Percentiles rank a stretch among this genome's conserved stretches.
Conservation (phyloP, 108 stramenopile genomes). For the Licmophora abbreviata region DNA sequence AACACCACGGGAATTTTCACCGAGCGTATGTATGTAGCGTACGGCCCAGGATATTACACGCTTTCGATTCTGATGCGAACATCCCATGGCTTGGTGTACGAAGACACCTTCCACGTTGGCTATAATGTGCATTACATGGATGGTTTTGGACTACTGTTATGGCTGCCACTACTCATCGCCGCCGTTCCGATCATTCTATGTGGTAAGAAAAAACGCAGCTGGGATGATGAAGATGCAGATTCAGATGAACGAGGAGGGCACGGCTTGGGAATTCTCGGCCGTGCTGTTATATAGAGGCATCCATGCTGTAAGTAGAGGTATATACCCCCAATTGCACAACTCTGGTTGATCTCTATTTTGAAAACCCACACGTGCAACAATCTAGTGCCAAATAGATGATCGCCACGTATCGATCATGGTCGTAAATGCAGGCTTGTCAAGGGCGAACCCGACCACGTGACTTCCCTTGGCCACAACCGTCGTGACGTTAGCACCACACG, state of each 20-base stretch:
- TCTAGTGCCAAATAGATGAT: too few relatives aligned
- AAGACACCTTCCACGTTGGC: conserved; percentile 70
- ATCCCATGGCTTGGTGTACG: conserved; percentile 70
- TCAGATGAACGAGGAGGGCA: neutral
- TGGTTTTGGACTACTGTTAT: conserved; percentile 50
- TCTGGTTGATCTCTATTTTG: too few relatives aligned
- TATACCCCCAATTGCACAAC: too few relatives aligned
- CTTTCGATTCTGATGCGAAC: conserved; percentile 45
- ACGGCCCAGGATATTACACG: conserved; percentile 66
- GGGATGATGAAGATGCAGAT: conserved; percentile 7
- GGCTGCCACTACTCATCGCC: conserved; percentile 54
- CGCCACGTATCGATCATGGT: too few relatives aligned
- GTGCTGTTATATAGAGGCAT: too few relatives aligned
- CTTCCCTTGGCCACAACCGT: too few relatives aligned
- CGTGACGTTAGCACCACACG: too few relatives aligned
- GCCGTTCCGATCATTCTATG: conserved; percentile 21
- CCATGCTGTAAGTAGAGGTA: too few relatives aligned
- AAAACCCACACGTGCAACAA: too few relatives aligned
- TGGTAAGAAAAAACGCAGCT: conserved; percentile 6
- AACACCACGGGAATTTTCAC: conserved; percentile 58
- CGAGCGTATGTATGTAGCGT: conserved; percentile 62
- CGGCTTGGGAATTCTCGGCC: conserved; percentile 4
- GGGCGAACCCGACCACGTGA: too few relatives aligned
- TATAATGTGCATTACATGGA: conserved; percentile 80
- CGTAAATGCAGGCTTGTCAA: too few relatives aligned